Percentiles rank a stretch among this genome's conserved stretches.
Evolutionary conservation across 108 stramenopile species (phyloP).

Genomic region (Pseudonitzschia delicatissima): DNA sequence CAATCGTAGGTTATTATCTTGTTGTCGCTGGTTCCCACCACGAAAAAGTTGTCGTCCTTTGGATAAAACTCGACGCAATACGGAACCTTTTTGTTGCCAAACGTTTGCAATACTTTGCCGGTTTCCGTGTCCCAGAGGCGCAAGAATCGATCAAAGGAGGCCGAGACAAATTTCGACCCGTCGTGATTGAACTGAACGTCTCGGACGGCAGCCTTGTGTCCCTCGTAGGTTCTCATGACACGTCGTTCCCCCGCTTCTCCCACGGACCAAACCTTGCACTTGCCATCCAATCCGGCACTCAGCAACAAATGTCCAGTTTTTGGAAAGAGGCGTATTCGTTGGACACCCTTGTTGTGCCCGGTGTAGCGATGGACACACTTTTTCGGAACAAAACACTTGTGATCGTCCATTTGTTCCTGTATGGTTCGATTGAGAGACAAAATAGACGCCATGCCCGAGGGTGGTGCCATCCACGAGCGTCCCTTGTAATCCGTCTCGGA

Average conservation of each 20-base stretch:
- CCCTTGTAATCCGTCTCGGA: constrained; percentile 93
- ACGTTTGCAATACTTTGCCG: constrained; percentile 85
- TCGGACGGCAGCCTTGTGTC: constrained; percentile 92
- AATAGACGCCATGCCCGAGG: constrained; percentile 64
- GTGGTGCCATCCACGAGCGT: constrained; percentile 89
- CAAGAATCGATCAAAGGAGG: constrained; percentile 90
- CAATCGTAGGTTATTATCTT: constrained; percentile 91
- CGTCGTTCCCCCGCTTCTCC: constrained; percentile 27
- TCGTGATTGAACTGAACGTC: constrained; percentile 91
- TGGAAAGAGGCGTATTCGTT: constrained; percentile 96
- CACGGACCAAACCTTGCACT: constrained; percentile 90
- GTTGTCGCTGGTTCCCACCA: constrained; percentile 96
- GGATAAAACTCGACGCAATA: constrained; percentile 95
- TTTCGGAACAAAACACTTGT: constrained; percentile 93
- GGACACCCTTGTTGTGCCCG: constrained; percentile 95
- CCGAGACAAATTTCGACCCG: constrained; percentile 86
- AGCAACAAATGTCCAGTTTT: constrained; percentile 95
- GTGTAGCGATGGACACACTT: constrained; percentile 90
- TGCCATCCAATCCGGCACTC: constrained; percentile 92
- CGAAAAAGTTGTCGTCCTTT: constrained; percentile 91
- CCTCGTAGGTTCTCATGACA: constrained; percentile 90
- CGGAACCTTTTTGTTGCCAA: constrained; percentile 92
- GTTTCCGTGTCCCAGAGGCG: constrained; percentile 97
- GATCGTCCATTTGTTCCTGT: constrained; percentile 59
- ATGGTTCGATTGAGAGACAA: constrained; percentile 19